Percentiles rank a stretch among this genome's conserved stretches.
phyloP scores from a whole-genome alignment of 768 basidiomycete species.

The Amylocystis lapponica region DNA sequence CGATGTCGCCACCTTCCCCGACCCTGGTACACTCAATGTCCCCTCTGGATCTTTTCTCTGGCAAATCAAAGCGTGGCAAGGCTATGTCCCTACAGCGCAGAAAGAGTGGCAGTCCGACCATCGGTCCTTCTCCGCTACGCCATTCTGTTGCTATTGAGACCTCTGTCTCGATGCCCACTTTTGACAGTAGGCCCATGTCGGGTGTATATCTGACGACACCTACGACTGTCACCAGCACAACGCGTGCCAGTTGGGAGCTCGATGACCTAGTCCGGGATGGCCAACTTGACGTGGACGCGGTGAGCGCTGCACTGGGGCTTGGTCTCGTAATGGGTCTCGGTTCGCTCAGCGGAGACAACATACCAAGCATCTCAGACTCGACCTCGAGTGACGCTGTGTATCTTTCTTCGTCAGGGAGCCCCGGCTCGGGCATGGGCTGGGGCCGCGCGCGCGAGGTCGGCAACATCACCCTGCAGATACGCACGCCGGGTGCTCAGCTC shows the following conservation, averaged over 20 bases:
- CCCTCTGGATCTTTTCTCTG: not conserved
- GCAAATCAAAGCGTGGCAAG: slow-evolving; percentile 1
- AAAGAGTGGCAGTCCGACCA: slow-evolving; percentile 4
- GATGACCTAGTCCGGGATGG: slow-evolving; percentile 18
- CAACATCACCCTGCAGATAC: slow-evolving; percentile 4
- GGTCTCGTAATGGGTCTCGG: slow-evolving; percentile 7
- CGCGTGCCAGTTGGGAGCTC: slow-evolving; percentile 17
- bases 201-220: not conserved
- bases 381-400: not conserved
- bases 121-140: slow-evolving; percentile 10
- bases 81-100: slow-evolving; percentile 1
- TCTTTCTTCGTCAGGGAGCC: not conserved
- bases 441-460: slow-evolving; percentile 4
- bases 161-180: not conserved
- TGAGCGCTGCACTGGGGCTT: slow-evolving; percentile 19
- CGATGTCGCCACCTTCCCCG: not conserved
- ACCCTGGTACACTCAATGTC: not conserved
- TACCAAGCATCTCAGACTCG: not conserved
- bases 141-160: slow-evolving; percentile 9
- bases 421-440: slow-evolving; percentile 1
- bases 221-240: not conserved
- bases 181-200: too few species aligned
- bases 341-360: slow-evolving; percentile 1
- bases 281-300: slow-evolving; percentile 22
- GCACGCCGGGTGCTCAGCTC: slow-evolving; percentile 17